Evolutionary conservation across 768 basidiomycete genomes (phyloP), one percentile per base, ranked within the genome.

Genomic region (Pulveroboletus sp.): DNA sequence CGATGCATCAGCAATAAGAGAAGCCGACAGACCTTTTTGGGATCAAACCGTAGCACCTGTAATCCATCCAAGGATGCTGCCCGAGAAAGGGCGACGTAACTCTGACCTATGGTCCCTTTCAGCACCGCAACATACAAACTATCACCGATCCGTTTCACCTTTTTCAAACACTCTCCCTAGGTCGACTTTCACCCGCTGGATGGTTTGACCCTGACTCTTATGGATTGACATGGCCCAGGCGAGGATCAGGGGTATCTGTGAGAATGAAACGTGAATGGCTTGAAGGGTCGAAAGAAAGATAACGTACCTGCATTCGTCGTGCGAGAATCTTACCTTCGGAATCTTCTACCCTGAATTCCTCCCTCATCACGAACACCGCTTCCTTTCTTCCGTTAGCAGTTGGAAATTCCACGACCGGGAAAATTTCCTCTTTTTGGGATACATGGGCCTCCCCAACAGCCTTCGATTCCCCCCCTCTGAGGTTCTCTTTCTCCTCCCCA

Each of bases 171-270:
- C 80, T 32, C 69, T 75, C 10, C 76, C 74, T 16, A 88, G 75
- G 61, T 85, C 83, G 27, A 86, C 74, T 57, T 77, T 82, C 46
- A 85, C 80, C 37, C 77, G 72, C 37, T 79, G 76, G 37, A 89
- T 76, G 0, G 87, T 88, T 57, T 86, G 83, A 1, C 86, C 86
- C 59, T 89, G 87, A 49, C 77, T 79, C 65, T 89, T 89, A 68
- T 89, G 86, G 49, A 89, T 87, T 2, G 80, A 80, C 73, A 86
- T 83, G 0, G 86, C 85, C 85, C 84, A 89, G 0, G 85, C 82
- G 0, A 85, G 76, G 42, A 89, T 86, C 5, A 94, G 65, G 0
- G 88, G 86, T 2, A 90, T 58, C 82, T 88, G 55, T 2, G 11
- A 23, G 17, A 35, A 11, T 19, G 9, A 35, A 10, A 20, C 41